A percentile compares a stretch with the other conserved stretches of the same genome.
Evolutionary conservation across 352 stramenopile species (phyloP).

Genomic region (Phytophthora citrophthora): DNA sequence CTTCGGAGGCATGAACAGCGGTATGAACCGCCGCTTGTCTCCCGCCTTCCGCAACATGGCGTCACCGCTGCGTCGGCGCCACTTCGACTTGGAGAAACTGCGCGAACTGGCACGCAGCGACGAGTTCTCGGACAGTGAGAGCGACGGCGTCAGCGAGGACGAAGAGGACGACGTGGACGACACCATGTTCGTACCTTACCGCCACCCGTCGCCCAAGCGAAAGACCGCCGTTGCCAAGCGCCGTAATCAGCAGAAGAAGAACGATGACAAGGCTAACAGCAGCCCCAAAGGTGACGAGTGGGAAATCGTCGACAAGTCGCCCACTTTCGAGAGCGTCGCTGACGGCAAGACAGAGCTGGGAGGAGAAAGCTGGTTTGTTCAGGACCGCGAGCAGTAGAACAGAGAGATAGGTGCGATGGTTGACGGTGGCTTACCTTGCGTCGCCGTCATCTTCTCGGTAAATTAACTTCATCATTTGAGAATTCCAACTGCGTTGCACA

Average conservation of each 20-base stretch:
- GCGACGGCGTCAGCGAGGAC: slow-evolving; percentile 70
- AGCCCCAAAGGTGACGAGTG: slow-evolving; percentile 78
- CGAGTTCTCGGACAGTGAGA: slow-evolving; percentile 86
- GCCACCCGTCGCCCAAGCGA: slow-evolving; percentile 40
- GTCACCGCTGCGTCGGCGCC: slow-evolving; percentile 52
- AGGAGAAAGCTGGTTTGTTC: slow-evolving; percentile 65
- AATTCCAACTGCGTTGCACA: slow-evolving; percentile 1
- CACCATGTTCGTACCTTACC: slow-evolving; percentile 63
- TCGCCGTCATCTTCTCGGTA: slow-evolving; percentile 17
- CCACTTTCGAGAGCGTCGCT: slow-evolving; percentile 66
- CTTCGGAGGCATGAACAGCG: slow-evolving; percentile 53
- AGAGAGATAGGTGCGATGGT: neutral
- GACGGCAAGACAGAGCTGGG: slow-evolving; percentile 51
- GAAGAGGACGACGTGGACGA: slow-evolving; percentile 57
- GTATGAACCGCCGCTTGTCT: slow-evolving; percentile 48
- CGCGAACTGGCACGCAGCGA: slow-evolving; percentile 74
- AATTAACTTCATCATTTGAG: slow-evolving; percentile 41
- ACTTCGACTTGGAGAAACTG: slow-evolving; percentile 68
- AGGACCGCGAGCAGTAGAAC: slow-evolving; percentile 38
- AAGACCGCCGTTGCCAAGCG: slow-evolving; percentile 25
- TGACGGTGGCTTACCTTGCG: slow-evolving; percentile 3
- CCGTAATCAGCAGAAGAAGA: slow-evolving; percentile 29
- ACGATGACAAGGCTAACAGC: slow-evolving; percentile 36
- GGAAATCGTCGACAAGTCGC: slow-evolving; percentile 82
- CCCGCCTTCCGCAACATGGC: slow-evolving; percentile 61